Evolutionary conservation across 1,284 basidiomycete genomes (phyloP).

Genomic region (Cystobasidium pallidum): DNA sequence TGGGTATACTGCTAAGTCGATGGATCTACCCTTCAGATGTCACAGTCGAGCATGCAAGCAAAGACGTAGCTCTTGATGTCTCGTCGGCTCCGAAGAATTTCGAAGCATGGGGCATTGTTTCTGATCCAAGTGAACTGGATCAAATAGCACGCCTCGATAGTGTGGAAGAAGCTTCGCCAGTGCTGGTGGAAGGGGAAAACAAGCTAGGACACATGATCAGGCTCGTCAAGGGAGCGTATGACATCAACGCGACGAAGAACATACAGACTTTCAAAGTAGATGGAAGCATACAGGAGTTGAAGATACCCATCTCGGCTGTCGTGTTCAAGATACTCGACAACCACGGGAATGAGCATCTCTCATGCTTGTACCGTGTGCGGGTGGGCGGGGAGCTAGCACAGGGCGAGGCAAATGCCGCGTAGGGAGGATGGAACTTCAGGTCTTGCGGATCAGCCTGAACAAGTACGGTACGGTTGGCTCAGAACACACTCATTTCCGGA

Average conservation of each 20-base stretch:
- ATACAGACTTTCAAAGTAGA: slow-evolving; percentile 85
- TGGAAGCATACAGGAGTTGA: slow-evolving; percentile 67
- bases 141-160: slow-evolving; percentile 62
- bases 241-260: slow-evolving; percentile 67
- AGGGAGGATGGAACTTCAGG: neutral
- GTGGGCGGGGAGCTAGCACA: slow-evolving; percentile 42
- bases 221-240: slow-evolving; percentile 77
- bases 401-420: neutral
- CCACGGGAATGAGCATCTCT: slow-evolving; percentile 80
- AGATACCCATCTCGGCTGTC: slow-evolving; percentile 78
- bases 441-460: too few species aligned
- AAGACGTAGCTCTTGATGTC: slow-evolving; percentile 75
- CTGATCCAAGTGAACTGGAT: slow-evolving; percentile 70
- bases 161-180: slow-evolving; percentile 49
- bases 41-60: slow-evolving; percentile 83
- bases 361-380: slow-evolving; percentile 89
- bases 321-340: slow-evolving; percentile 78
- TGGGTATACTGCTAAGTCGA: slow-evolving; percentile 76
- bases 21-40: slow-evolving; percentile 73
- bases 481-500: too few species aligned
- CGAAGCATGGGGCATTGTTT: slow-evolving; percentile 85
- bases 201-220: slow-evolving; percentile 65
- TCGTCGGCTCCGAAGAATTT: slow-evolving; percentile 79
- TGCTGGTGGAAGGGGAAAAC: slow-evolving; percentile 45
- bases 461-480: too few species aligned